phyloP scores from a whole-genome alignment of 176 grass and related monocot genomes.

The Microstegium vimineum region DNA sequence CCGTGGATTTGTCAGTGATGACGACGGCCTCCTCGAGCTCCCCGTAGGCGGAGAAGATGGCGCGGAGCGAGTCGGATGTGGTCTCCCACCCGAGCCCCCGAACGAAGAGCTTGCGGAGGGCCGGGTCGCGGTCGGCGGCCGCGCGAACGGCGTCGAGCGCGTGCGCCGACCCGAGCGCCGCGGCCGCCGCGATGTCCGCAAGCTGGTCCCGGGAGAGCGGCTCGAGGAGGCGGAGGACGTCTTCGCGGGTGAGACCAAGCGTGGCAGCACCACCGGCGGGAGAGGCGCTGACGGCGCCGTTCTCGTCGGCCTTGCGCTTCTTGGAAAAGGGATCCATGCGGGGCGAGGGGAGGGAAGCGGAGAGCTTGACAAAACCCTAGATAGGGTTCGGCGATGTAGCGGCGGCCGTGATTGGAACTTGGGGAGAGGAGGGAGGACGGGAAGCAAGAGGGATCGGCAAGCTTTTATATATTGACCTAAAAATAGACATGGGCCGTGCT shows the following conservation, averaged over 20 bases:
- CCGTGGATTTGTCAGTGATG: constrained; percentile 81
- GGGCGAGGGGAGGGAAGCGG: neutral
- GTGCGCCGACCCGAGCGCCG: constrained; percentile 50
- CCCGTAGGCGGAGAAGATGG: constrained; percentile 77
- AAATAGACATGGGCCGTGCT: no score
- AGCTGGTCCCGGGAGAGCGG: constrained; percentile 85
- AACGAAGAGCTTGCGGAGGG: constrained; percentile 86
- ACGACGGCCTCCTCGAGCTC: constrained; percentile 85
- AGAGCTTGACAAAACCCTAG: constrained; percentile 54
- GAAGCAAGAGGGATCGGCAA: neutral
- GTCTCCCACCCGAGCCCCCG: constrained; percentile 92
- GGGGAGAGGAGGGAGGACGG: neutral
- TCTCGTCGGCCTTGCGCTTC: constrained; percentile 82
- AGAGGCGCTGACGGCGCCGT: constrained; percentile 36
- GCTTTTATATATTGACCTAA: constrained; percentile 33
- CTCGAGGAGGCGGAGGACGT: constrained; percentile 67
- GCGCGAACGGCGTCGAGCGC: constrained; percentile 68
- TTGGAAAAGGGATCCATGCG: constrained; percentile 71
- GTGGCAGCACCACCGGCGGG: constrained; percentile 20
- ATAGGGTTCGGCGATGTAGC: constrained; percentile 30
- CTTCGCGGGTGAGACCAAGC: constrained; percentile 61
- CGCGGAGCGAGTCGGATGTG: constrained; percentile 63
- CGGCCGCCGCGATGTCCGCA: constrained; percentile 59
- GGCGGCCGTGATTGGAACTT: neutral
- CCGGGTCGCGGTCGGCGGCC: constrained; percentile 63